Conservation (phyloP, 495 filamentous ascomycete species). For the Penicillium verhagenii region DNA sequence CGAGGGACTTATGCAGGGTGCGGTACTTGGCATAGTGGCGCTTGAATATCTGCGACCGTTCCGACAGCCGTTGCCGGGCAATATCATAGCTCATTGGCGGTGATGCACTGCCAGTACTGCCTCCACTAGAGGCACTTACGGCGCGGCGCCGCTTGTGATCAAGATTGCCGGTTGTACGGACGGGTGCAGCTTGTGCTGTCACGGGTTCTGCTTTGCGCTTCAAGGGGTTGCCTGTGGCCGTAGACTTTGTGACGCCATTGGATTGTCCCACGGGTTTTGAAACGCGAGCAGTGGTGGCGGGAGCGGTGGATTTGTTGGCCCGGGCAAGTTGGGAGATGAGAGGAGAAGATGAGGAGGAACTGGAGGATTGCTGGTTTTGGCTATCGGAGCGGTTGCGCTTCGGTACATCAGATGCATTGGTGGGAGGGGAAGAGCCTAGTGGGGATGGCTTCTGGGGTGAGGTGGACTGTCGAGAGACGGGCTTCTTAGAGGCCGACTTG, state of each 20-base stretch:
- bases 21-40: conserved; percentile 62
- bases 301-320: conserved; percentile 18
- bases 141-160: conserved; percentile 48
- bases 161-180: conserved; percentile 33
- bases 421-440: conserved; percentile 70
- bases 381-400: conserved; percentile 41
- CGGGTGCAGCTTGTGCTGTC: conserved; percentile 24
- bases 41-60: conserved; percentile 62
- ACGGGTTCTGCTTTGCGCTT: conserved; percentile 50
- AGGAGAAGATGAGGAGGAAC: conserved; percentile 44
- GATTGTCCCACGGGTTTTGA: conserved; percentile 22
- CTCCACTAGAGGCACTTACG: conserved; percentile 42
- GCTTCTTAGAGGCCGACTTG: conserved; percentile 37
- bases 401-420: conserved; percentile 64
- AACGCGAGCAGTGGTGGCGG: conserved; percentile 6
- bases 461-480: conserved; percentile 41
- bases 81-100: conserved; percentile 45
- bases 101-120: conserved; percentile 49
- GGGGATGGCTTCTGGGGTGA: conserved; percentile 74
- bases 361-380: conserved; percentile 43
- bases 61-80: conserved; percentile 40
- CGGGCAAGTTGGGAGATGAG: conserved; percentile 42
- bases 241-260: conserved; percentile 30
- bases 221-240: conserved; percentile 31
- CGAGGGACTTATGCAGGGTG: conserved; percentile 58